Evolutionary conservation across 805 yeast species (phyloP), one percentile per base, ranked within the genome.

Genomic region (Nakazawaea populi): DNA sequence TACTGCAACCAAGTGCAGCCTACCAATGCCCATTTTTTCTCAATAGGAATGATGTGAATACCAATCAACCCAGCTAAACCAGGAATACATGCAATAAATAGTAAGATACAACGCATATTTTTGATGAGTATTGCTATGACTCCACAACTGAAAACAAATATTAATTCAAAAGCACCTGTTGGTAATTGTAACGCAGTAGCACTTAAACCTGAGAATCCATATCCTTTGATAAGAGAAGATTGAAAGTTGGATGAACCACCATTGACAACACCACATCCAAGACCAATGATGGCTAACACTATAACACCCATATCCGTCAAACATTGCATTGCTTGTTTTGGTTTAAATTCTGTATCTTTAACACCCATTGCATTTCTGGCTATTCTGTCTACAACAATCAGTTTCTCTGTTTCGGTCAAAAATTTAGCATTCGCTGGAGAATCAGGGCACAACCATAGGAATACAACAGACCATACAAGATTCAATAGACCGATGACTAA

Each of bases 401-500:
- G 52, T 56, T 75, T 76, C 55, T 78, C 82, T 28, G 60, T 65
- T 38, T 66, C 68, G 39, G 59, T 62, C 40, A 68, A 60, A 43
- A 65, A 70, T 55, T 69, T 65, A 4, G 71, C 71, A 36, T 57
- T 49, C 11, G 67, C 64, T 24, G 74, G 82, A 55, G 74, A 79
- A 56, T 79, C 76, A 1, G 87, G 87, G 42, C 80, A 63, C 31
- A 68, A 59, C 29, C 76, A 58, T 42, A 68, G 65, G 8, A 77
- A 71, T 0, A 68, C 37, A 1, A 75, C 40, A 5, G 86, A 86
- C 61, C 78, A 79, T 1, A 65, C 43, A 3, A 78, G 63, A 3
- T 86, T 82, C 12, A 79, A 58, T 2, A 77, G 46, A 7, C 87
- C 87, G 59, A 81, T 75, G 4, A 78, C 73, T 14, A 81, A 58